Evolutionary conservation across 73 alveolate species (phyloP).

Genomic region (Paramecium caudatum): DNA sequence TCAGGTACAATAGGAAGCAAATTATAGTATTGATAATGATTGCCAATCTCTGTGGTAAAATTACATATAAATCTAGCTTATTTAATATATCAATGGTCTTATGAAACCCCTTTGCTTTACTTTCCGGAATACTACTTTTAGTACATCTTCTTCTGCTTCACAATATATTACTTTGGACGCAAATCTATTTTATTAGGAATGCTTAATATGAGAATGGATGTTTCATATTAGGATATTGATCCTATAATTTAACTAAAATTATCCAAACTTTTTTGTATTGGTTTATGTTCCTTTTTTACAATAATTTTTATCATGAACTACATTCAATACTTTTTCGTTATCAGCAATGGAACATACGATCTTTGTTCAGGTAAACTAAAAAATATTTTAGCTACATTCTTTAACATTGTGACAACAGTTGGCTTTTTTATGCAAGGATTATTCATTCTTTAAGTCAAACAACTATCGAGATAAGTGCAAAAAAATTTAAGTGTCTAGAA

Average conservation of each 20-base stretch:
- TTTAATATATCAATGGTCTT: slow-evolving; percentile 58
- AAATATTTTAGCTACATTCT: slow-evolving; percentile 40
- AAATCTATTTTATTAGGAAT: slow-evolving; percentile 52
- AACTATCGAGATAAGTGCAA: slow-evolving; percentile 27
- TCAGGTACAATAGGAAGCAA: slow-evolving; percentile 36
- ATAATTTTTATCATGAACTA: slow-evolving; percentile 42
- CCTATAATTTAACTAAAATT: slow-evolving; percentile 57
- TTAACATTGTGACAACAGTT: slow-evolving; percentile 49
- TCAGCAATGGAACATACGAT: background rate
- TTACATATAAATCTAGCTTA: background rate
- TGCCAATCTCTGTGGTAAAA: slow-evolving; percentile 17
- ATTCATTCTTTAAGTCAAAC: slow-evolving; percentile 38
- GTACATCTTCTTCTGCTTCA: slow-evolving; percentile 39
- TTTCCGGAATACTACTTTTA: slow-evolving; percentile 60
- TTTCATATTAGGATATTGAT: slow-evolving; percentile 47
- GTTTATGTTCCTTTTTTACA: slow-evolving; percentile 47
- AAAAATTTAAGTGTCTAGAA: slow-evolving; percentile 28
- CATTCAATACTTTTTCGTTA: slow-evolving; percentile 5
- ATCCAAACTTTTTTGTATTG: slow-evolving; percentile 54
- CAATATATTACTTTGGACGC: slow-evolving; percentile 62
- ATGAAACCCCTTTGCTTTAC: slow-evolving; percentile 30
- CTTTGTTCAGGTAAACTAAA: slow-evolving; percentile 41
- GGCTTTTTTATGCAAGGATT: slow-evolving; percentile 69
- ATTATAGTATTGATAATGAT: slow-evolving; percentile 15
- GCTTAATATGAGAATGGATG: slow-evolving; percentile 69